Evolutionary conservation across 1,139 yeast genomes (phyloP).

Genomic region (Hansenula sp.): DNA sequence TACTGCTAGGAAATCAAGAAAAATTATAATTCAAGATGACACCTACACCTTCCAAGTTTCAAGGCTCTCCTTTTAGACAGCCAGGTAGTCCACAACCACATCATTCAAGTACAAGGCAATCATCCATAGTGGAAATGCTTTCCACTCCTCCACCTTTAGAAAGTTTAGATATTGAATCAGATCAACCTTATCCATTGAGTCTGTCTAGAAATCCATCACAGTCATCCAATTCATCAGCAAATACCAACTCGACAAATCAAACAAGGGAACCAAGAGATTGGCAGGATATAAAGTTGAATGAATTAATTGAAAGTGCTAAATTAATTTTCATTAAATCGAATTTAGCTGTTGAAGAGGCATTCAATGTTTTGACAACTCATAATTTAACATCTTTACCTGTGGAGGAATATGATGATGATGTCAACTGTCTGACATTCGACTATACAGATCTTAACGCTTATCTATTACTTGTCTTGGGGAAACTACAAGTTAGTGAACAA

Average conservation of each 20-base stretch:
- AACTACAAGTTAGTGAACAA: constrained; percentile 38
- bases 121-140: constrained; percentile 78
- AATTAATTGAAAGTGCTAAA: constrained; percentile 75
- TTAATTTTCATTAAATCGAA: constrained; percentile 61
- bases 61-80: constrained; percentile 31
- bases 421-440: constrained; percentile 80
- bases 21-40: constrained; percentile 5
- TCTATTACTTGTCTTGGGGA: constrained; percentile 68
- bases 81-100: constrained; percentile 30
- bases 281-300: constrained; percentile 67
- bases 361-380: constrained; percentile 65
- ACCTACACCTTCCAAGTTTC: constrained; percentile 26
- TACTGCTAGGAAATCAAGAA: background rate
- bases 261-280: constrained; percentile 44
- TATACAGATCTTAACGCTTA: constrained; percentile 89
- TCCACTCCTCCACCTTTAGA: constrained; percentile 78
- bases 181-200: constrained; percentile 11
- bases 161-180: constrained; percentile 13
- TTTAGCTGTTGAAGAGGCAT: constrained; percentile 80
- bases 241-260: constrained; percentile 23
- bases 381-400: constrained; percentile 87
- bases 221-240: constrained; percentile 28
- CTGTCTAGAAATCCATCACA: constrained; percentile 42
- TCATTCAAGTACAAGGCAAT: constrained; percentile 37
- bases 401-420: constrained; percentile 43